A percentile compares a stretch with the other conserved stretches of the same genome.
phyloP scores from a whole-genome alignment of 2,329 filamentous ascomycete genomes.

The Aspergillus vadensis region DNA sequence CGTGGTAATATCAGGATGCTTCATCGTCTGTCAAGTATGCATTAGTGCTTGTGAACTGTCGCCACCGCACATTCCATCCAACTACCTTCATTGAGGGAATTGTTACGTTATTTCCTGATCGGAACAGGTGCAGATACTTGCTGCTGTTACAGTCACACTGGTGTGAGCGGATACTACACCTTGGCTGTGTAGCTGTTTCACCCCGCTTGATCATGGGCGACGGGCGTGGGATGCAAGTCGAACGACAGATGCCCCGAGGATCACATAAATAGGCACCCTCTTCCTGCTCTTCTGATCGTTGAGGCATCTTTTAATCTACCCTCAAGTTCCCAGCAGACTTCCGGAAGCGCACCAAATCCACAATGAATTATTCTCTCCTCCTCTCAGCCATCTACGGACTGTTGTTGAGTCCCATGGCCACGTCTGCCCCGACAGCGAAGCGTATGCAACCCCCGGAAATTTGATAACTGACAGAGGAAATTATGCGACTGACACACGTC shows the following conservation, averaged over 20 bases:
- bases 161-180: not conserved
- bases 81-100: no score
- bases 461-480: no score
- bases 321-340: not conserved
- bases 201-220: no score
- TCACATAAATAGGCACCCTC: not conserved
- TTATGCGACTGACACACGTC: not conserved
- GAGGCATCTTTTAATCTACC: not conserved
- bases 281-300: not conserved
- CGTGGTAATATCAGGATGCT: no score
- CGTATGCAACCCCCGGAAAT: not conserved
- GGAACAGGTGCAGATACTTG: not conserved
- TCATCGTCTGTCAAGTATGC: no score
- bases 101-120: no score
- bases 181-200: no score
- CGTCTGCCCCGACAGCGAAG: not conserved
- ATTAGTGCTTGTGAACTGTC: no score
- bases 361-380: not conserved
- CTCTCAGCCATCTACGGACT: not conserved
- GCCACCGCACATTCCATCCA: no score
- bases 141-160: slow-evolving; percentile 1
- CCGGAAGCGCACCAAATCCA: not conserved
- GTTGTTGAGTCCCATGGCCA: not conserved
- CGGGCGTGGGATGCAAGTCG: no score
- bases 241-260: no score